Evolutionary conservation across 441 rosid species (phyloP).

Genomic region (Bruguiera hainesii): DNA sequence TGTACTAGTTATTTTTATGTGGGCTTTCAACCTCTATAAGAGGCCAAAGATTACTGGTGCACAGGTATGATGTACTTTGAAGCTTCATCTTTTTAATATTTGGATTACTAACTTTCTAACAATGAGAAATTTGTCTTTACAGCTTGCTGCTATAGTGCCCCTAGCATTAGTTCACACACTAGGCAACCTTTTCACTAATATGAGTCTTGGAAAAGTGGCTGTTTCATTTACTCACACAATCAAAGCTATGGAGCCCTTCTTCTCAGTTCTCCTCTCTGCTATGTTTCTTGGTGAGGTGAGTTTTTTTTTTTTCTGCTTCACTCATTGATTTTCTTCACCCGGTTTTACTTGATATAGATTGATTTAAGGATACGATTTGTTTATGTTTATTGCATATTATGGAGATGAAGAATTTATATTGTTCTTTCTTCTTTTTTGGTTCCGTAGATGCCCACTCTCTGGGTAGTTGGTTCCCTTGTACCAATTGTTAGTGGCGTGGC

Average conservation of each 20-base stretch:
- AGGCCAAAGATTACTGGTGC: slow-evolving; percentile 71
- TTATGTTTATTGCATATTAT: no score
- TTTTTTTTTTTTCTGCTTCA: background rate
- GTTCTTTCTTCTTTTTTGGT: slow-evolving; percentile 12
- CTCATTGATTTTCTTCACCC: background rate
- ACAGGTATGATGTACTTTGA: slow-evolving; percentile 43
- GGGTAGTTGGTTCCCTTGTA: slow-evolving; percentile 82
- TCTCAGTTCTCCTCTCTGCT: slow-evolving; percentile 90
- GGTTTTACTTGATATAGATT: background rate
- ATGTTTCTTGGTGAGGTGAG: slow-evolving; percentile 92
- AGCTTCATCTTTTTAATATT: background rate
- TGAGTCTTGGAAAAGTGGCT: slow-evolving; percentile 97
- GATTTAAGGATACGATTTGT: background rate
- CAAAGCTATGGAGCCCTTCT: slow-evolving; percentile 98
- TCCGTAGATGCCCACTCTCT: slow-evolving; percentile 67
- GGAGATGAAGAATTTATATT: background rate
- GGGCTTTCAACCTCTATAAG: slow-evolving; percentile 78
- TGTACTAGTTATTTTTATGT: slow-evolving; percentile 64
- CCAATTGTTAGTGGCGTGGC: slow-evolving; percentile 98
- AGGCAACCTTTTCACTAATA: slow-evolving; percentile 88
- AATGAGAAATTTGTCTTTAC: slow-evolving; percentile 14
- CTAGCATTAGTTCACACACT: slow-evolving; percentile 82
- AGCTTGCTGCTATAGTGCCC: slow-evolving; percentile 86
- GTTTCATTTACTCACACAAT: slow-evolving; percentile 98
- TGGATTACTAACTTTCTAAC: slow-evolving; percentile 10